Base-by-base conservation (phyloP, 1,139 yeast genomes). In the Saccharomyces hybrid region DNA sequence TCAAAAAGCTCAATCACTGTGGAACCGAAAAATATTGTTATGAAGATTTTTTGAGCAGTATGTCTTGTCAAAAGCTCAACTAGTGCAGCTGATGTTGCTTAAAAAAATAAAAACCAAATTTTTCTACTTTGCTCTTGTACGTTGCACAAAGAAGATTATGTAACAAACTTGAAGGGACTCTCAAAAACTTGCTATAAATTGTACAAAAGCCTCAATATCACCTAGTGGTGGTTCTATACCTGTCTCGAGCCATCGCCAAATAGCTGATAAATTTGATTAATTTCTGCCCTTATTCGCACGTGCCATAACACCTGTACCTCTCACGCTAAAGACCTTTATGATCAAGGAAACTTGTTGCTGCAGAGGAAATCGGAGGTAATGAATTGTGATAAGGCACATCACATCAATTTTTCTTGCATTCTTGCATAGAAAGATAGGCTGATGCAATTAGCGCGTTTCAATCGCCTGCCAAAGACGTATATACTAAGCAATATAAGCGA, bases 201-300 rank as follows among this genome's bases (percentile, higher is more conserved):
- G n/a, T 11, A 38, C 20, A 20, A 13, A 13, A 38, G 26, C 16
- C 7, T 16, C 3, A 20, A 38, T 38, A 20, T 4, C 13, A 8
- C 13, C 20, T 38, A 13, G 23, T 38, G 26, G 8, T 38, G 44
- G 44, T 38, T 9, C 9, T 7, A 16, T 20, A 9, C 44, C 20
- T 9, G 44, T 9, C 44, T 38, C 44, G 44, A 38, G 44, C 44
- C 44, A 38, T 38, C 44, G 44, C 44, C 44, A 38, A 16, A 5
- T 38, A 38, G 25, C 26, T 16, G 25, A 38, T 38, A 20, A 20
- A 38, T 16, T 38, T 38, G 44, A 38, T 38, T 38, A 38, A 20
- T 38, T 16, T 38, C 23, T 38, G 44, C 44, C 44, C 44, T 38
- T 38, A 38, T 38, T 38, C 44, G 44, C 44, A 38, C 44, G 44